These are phyloP conservation scores for Harringtonia aguacate DNA, from an alignment of 2,329 filamentous ascomycete genomes.

Conservation along the genomic window DNA sequence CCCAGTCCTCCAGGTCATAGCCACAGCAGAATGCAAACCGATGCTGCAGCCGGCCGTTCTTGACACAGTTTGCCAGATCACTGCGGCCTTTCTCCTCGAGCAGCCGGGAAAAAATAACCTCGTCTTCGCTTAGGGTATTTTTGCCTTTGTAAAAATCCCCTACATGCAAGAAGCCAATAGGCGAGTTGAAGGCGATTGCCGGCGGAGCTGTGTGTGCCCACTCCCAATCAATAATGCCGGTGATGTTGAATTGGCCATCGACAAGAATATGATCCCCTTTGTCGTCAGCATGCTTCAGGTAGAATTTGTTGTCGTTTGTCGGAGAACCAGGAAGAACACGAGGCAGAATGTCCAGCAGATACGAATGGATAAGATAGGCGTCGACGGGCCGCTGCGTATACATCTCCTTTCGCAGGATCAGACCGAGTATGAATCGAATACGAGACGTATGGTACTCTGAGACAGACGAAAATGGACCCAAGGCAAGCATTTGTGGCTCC, in stretches of 20 bases:
- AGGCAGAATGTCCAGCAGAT: not conserved
- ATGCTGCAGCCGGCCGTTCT: not conserved
- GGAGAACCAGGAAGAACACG: not conserved
- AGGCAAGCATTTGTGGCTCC: not conserved
- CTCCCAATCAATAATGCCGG: constrained; percentile 36
- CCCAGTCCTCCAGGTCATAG: not conserved
- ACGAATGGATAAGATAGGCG: not conserved
- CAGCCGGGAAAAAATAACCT: constrained; percentile 15
- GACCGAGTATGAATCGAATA: not conserved
- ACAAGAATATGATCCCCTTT: constrained; percentile 22
- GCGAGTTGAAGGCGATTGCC: constrained; percentile 29
- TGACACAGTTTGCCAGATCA: not conserved
- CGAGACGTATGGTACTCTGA: not conserved
- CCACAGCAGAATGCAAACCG: constrained; percentile 1
- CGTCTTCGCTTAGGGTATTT: constrained; percentile 25
- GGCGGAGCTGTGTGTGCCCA: constrained; percentile 23
- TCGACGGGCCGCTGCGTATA: not conserved
- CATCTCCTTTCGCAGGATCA: not conserved
- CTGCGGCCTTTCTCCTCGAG: not conserved
- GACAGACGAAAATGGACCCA: not conserved
- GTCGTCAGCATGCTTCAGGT: constrained; percentile 31
- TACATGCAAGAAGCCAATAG: constrained; percentile 26
- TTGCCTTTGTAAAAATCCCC: constrained; percentile 27
- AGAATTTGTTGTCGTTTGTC: constrained; percentile 21
- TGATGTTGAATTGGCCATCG: constrained; percentile 33